Evolutionary conservation across 2,329 filamentous ascomycete species (phyloP), one percentile per base, ranked within the genome.

Genomic region (Claviceps quebecensis): DNA sequence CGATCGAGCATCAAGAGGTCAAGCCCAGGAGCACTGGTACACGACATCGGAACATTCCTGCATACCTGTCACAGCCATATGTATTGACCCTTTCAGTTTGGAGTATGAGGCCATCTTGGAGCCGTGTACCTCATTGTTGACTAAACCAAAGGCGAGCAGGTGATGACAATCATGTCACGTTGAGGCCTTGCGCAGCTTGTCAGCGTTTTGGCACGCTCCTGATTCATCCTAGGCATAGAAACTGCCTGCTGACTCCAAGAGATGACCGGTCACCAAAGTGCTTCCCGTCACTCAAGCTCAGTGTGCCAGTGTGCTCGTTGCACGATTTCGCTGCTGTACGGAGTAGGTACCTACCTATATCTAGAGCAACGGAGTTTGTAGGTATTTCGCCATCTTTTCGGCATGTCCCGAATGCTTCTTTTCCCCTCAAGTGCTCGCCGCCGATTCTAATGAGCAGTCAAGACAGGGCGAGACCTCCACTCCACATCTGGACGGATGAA

Each of bases 331-430:
- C 38, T 37, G 40, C 29, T 45, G 37, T 49, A 4, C 8, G 29
- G 9, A 34, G 29, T 34, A 26, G 3, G 22, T 23, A 34, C 23
- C 23, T 23, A 23, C 5, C 23, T 23, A 23, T n/a, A n/a, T n/a
- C n/a, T n/a, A n/a, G 2, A 45, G 26, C 13, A 34, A 17, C 26
- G n/a, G 26, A 13, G 7, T 17, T 46, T 23, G 22, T 19, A 19
- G 19, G 19, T 26, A 29, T 45, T 13, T 45, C 34, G 23, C 14
- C 14, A 26, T 11, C 11, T 23, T 36, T 37, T 47, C 53, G 53
- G 52, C 46, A 53, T 55, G 44, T 53, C 47, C 53, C 55, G 53
- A 54, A 29, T 22, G 34, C 6, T 26, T 39, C 19, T 26, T 46
- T 29, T 2, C n/a, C 29, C 29, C 14, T 23, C 44, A 29, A 46